These are phyloP conservation scores for Crithidia brevicula DNA, from an alignment of 208 protist genomes.

Conservation along the genomic window DNA sequence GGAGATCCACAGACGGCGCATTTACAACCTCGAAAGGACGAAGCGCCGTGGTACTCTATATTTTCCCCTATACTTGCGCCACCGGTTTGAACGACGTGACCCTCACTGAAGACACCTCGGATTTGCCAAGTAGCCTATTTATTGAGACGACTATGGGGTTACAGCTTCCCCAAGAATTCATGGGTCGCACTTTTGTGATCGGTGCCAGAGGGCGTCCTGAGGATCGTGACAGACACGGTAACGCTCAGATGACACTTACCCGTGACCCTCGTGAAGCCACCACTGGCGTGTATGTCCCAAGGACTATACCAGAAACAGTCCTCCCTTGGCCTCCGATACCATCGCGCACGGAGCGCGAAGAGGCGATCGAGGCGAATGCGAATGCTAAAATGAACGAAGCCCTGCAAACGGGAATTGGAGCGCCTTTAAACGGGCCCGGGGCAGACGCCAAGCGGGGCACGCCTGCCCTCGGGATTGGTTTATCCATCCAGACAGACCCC, in stretches of 20 bases:
- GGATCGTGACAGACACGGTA: too few species aligned
- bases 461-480: conserved; percentile 14
- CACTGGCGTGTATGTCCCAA: too few species aligned
- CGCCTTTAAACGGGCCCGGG: neutral
- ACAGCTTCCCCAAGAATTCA: too few species aligned
- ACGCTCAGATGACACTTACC: too few species aligned
- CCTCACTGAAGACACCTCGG: too few species aligned
- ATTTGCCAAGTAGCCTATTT: too few species aligned
- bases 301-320: too few species aligned
- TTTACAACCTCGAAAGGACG: neutral
- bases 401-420: neutral
- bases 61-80: neutral
- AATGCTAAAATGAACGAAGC: neutral
- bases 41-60: neutral
- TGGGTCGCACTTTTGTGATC: too few species aligned
- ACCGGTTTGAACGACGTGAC: too few species aligned
- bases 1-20: neutral
- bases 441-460: neutral
- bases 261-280: too few species aligned
- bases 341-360: neutral
- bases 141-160: too few species aligned
- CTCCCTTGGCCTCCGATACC: neutral
- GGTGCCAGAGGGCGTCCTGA: too few species aligned
- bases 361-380: neutral
- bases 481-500: conserved; percentile 5